phyloP scores from a whole-genome alignment of 768 basidiomycete species.

The Gymnopilus junonius region DNA sequence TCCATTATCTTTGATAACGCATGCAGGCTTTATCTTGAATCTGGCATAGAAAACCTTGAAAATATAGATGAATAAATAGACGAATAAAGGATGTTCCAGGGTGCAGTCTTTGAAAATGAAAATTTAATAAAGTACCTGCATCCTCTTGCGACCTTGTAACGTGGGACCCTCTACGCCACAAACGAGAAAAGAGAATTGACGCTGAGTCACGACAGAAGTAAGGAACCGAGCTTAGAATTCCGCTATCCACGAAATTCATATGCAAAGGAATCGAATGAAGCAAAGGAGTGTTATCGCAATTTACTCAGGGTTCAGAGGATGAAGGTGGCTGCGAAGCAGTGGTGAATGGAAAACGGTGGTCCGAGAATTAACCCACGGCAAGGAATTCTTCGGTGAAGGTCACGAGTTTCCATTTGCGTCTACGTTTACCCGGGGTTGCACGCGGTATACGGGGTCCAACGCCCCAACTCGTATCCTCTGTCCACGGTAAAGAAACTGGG shows the following conservation, averaged over 20 bases:
- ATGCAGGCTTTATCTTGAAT: neutral
- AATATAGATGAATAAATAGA: neutral
- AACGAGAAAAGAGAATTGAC: neutral
- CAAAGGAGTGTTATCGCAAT: neutral
- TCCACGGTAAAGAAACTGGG: constrained; percentile 16
- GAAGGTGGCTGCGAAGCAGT: neutral
- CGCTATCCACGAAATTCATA: neutral
- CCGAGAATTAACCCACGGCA: neutral
- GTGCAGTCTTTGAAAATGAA: neutral
- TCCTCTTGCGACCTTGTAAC: neutral
- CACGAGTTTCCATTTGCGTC: neutral
- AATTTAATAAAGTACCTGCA: neutral
- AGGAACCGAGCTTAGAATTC: constrained; percentile 4
- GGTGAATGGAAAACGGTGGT: neutral
- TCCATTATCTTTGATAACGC: constrained; percentile 4
- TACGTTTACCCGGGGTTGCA: constrained; percentile 11
- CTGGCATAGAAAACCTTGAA: neutral
- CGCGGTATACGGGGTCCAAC: constrained; percentile 13
- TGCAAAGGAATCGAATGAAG: neutral
- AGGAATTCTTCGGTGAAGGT: neutral
- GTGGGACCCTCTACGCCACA: neutral
- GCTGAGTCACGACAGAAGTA: neutral
- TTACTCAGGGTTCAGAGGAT: constrained; percentile 16
- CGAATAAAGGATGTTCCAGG: neutral
- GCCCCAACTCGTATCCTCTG: constrained; percentile 18